These are phyloP conservation scores for Falciphora oryzae DNA, from an alignment of 2,329 filamentous ascomycete species.

Conservation along the genomic window DNA sequence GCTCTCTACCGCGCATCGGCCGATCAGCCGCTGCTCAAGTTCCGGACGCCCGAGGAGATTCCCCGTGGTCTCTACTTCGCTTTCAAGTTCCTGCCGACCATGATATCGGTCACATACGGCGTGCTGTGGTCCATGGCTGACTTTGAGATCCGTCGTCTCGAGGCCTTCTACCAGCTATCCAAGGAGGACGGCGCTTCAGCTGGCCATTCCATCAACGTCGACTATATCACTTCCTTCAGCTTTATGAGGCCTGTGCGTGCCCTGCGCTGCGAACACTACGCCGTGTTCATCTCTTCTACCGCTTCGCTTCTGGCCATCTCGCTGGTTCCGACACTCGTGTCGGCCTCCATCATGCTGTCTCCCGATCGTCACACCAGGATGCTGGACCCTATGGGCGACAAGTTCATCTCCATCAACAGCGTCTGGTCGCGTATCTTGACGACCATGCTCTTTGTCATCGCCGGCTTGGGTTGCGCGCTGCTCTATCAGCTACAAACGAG, in stretches of 20 bases:
- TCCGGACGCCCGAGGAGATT: constrained; percentile 45
- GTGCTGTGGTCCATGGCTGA: constrained; percentile 62
- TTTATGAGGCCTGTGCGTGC: constrained; percentile 60
- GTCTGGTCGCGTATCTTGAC: constrained; percentile 59
- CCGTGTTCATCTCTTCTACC: constrained; percentile 60
- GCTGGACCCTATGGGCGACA: constrained; percentile 34
- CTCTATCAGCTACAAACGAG: constrained; percentile 56
- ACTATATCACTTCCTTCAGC: constrained; percentile 65
- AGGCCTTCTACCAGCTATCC: constrained; percentile 62
- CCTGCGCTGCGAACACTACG: constrained; percentile 57
- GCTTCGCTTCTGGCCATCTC: constrained; percentile 61
- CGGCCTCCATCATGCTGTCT: constrained; percentile 53
- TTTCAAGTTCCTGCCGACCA: constrained; percentile 58
- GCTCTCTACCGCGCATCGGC: constrained; percentile 46
- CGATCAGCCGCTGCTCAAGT: constrained; percentile 40
- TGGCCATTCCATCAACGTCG: constrained; percentile 64
- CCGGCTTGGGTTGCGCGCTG: constrained; percentile 49
- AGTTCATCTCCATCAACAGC: constrained; percentile 50
- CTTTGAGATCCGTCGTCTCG: constrained; percentile 60
- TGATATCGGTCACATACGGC: constrained; percentile 56
- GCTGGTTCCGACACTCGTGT: constrained; percentile 62
- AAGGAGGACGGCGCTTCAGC: constrained; percentile 54
- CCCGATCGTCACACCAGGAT: constrained; percentile 44
- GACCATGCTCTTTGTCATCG: constrained; percentile 49
- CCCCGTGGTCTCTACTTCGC: constrained; percentile 49